Conservation (phyloP, 1,284 basidiomycete genomes). For the Coniferiporia sulphurascens region DNA sequence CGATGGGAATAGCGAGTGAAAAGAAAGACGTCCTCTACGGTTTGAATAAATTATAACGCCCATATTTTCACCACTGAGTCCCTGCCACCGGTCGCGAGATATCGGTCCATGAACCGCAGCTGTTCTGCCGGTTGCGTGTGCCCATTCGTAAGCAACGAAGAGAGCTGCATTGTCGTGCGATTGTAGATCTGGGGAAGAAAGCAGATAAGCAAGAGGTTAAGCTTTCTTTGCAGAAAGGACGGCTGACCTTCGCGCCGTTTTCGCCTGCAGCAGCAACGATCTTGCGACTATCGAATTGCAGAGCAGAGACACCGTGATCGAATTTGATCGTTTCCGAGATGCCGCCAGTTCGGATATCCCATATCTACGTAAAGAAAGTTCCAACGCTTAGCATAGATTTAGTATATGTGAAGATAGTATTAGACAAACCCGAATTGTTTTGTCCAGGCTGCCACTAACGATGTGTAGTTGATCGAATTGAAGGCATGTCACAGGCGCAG, state of each 20-base stretch:
- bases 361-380: slow-evolving; percentile 54
- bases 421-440: slow-evolving; percentile 75
- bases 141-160: slow-evolving; percentile 82
- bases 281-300: slow-evolving; percentile 96
- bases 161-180: slow-evolving; percentile 88
- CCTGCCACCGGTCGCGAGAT: slow-evolving; percentile 86
- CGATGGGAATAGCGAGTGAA: neutral
- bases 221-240: neutral
- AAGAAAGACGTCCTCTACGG: neutral
- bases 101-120: slow-evolving; percentile 94
- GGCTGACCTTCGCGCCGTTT: slow-evolving; percentile 81
- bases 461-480: slow-evolving; percentile 98
- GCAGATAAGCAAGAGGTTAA: neutral
- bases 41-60: slow-evolving; percentile 64
- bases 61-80: slow-evolving; percentile 92
- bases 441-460: slow-evolving; percentile 89
- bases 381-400: neutral
- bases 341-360: slow-evolving; percentile 92
- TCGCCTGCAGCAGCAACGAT: slow-evolving; percentile 92
- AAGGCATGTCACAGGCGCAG: slow-evolving; percentile 87
- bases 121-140: slow-evolving; percentile 89
- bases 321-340: slow-evolving; percentile 88
- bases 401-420: slow-evolving; percentile 8
- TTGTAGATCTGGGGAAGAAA: slow-evolving; percentile 74
- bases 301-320: slow-evolving; percentile 84